phyloP scores from a whole-genome alignment of 805 yeast genomes.

The Pichia scutulata region DNA sequence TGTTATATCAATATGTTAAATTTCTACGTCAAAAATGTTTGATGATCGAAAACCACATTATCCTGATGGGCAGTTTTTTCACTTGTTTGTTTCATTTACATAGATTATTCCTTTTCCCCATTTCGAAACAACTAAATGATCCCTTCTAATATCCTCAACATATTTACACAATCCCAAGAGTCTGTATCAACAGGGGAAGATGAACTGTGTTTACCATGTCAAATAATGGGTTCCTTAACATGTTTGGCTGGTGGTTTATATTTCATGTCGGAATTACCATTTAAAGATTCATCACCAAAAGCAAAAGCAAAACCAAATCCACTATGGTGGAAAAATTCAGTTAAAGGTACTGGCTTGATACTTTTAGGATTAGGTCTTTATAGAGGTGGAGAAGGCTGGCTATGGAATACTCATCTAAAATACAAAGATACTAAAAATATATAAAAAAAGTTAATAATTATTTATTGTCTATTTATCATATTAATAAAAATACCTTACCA shows the following conservation, averaged over 20 bases:
- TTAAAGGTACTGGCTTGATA: slow-evolving; percentile 47
- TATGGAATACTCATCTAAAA: slow-evolving; percentile 33
- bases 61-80: too few species aligned
- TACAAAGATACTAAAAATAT: background rate
- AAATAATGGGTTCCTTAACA: slow-evolving; percentile 52
- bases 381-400: slow-evolving; percentile 58
- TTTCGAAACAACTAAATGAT: slow-evolving; percentile 8
- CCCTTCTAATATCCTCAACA: slow-evolving; percentile 42
- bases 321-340: slow-evolving; percentile 52
- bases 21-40: too few species aligned
- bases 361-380: slow-evolving; percentile 50
- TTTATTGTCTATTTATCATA: slow-evolving; percentile 1
- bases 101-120: background rate
- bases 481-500: slow-evolving; percentile 71
- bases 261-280: slow-evolving; percentile 49
- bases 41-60: too few species aligned
- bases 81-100: background rate
- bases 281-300: slow-evolving; percentile 31
- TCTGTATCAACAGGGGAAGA: slow-evolving; percentile 34
- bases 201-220: slow-evolving; percentile 62
- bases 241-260: slow-evolving; percentile 57
- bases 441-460: background rate
- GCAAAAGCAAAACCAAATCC: slow-evolving; percentile 34
- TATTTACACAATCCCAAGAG: slow-evolving; percentile 43
- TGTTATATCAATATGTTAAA: too few species aligned